Conservation (phyloP, 345 rosid species). For the Arabidopsis thaliana region DNA sequence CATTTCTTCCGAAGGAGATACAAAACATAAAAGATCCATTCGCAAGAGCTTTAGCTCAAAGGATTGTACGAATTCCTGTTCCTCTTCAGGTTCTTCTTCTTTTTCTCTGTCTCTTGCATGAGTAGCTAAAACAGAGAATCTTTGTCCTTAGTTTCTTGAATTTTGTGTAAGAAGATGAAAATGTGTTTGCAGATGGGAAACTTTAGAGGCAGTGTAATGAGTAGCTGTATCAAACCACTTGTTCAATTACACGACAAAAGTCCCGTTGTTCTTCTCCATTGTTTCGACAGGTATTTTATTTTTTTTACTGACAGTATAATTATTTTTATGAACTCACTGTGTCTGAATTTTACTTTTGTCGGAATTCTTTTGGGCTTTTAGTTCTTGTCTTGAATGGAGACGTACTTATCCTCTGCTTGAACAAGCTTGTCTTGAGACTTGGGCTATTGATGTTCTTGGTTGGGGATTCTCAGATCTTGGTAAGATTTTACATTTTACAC, state of each 20-base stretch:
- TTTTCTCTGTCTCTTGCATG: neutral
- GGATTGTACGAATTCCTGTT: conserved; percentile 73
- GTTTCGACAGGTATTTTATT: conserved; percentile 74
- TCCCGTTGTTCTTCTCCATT: conserved; percentile 81
- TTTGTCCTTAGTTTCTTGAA: neutral
- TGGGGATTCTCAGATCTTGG: conserved; percentile 94
- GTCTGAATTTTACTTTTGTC: conserved; percentile 3
- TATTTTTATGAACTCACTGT: neutral
- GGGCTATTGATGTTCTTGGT: conserved; percentile 95
- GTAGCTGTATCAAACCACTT: conserved; percentile 71
- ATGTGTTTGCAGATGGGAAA: conserved; percentile 55
- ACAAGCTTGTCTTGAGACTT: conserved; percentile 75
- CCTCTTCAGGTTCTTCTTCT: conserved; percentile 54
- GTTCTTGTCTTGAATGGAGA: conserved; percentile 92
- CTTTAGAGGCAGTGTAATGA: conserved; percentile 60
- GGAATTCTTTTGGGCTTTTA: conserved; percentile 10
- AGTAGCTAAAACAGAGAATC: neutral
- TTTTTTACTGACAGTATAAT: neutral
- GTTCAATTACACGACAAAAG: conserved; percentile 44
- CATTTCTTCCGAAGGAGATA: conserved; percentile 78
- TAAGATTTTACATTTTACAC: conserved; percentile 33
- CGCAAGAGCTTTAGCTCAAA: conserved; percentile 71
- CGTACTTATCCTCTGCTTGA: conserved; percentile 71
- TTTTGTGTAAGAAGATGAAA: neutral
- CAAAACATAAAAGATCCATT: conserved; percentile 78